Conservation (phyloP, 1,284 basidiomycete species). For the Xanthoconium separans region DNA sequence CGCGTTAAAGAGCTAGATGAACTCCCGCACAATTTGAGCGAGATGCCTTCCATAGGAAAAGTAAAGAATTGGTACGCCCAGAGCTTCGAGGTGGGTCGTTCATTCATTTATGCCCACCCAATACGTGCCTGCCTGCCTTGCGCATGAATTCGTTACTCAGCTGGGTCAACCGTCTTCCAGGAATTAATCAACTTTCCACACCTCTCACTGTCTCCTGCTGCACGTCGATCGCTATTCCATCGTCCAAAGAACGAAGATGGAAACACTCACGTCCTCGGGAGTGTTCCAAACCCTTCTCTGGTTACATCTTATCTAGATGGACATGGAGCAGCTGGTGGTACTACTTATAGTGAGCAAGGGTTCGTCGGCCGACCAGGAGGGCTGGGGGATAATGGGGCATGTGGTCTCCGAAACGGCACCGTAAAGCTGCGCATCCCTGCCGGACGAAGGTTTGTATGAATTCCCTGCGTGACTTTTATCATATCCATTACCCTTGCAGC, state of each 20-base stretch:
- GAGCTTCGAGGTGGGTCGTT: slow-evolving; percentile 83
- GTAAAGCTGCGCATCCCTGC: slow-evolving; percentile 72
- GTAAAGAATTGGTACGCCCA: slow-evolving; percentile 99
- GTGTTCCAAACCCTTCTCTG: slow-evolving; percentile 67
- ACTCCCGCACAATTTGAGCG: slow-evolving; percentile 87
- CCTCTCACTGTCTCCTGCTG: slow-evolving; percentile 64
- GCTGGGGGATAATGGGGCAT: slow-evolving; percentile 28
- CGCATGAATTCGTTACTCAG: slow-evolving; percentile 4
- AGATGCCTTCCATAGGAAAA: slow-evolving; percentile 92
- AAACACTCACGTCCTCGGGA: slow-evolving; percentile 53
- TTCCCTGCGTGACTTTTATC: slow-evolving; percentile 2
- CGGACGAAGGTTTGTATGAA: slow-evolving; percentile 57
- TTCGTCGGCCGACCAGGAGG: slow-evolving; percentile 1
- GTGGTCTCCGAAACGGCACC: slow-evolving; percentile 35
- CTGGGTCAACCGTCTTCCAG: slow-evolving; percentile 39
- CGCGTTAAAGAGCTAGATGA: slow-evolving; percentile 96
- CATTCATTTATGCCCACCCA: background rate
- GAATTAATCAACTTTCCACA: slow-evolving; percentile 86
- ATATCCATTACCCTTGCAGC: slow-evolving; percentile 40
- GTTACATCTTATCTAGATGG: slow-evolving; percentile 29
- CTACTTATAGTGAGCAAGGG: slow-evolving; percentile 6
- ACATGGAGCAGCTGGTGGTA: slow-evolving; percentile 11
- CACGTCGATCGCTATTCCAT: slow-evolving; percentile 67
- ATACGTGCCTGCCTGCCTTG: background rate
- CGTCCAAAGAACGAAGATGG: slow-evolving; percentile 34